Evolutionary conservation across 495 filamentous ascomycete species (phyloP), one percentile per base, ranked within the genome.

Genomic region (Lichenothelia convexa): DNA sequence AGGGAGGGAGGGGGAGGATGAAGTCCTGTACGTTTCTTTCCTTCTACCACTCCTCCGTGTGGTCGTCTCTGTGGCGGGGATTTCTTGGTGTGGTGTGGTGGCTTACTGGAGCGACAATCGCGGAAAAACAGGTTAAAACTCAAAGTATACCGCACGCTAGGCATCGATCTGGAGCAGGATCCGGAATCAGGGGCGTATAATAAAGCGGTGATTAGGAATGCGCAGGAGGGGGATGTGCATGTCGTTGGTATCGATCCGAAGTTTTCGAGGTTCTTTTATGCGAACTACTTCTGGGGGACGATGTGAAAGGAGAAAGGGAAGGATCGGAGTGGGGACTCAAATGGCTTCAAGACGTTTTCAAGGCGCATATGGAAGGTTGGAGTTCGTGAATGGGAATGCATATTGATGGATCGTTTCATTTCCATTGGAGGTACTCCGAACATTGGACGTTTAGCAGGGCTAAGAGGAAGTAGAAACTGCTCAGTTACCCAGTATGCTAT

Each of bases 271-370:
- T 84, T 77, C 57, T 95, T 91, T 53, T 94, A 97, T 51, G 78
- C 85, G 18, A 89, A 93, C 47, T 92, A 93, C 47, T 87, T 97
- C 48, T 97, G 89, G 89, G 70, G 78, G 48, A 80, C 67, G n/a
- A 66, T 92, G 55, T 84, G 65, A 40, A 29, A 21, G 22, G 23
- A 27, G 9, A 29, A 13, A 9, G 15, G 24, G 2, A 29, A 13
- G 24, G 24, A 29, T 29, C 9, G 24, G 24, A 29, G 1, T 9
- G 15, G 2, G 24, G 15, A 29, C 9, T 29, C 24, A n/a, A n/a
- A n/a, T n/a, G n/a, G n/a, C n/a, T n/a, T n/a, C n/a, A n/a, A n/a
- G n/a, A n/a, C n/a, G n/a, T n/a, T n/a, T n/a, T n/a, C n/a, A n/a
- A n/a, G n/a, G n/a, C n/a, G n/a, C n/a, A n/a, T n/a, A n/a, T n/a